Percentiles rank a stretch among this genome's conserved stretches.
Conservation (phyloP, 106 monocot genomes). For the Dioscorea alata region DNA sequence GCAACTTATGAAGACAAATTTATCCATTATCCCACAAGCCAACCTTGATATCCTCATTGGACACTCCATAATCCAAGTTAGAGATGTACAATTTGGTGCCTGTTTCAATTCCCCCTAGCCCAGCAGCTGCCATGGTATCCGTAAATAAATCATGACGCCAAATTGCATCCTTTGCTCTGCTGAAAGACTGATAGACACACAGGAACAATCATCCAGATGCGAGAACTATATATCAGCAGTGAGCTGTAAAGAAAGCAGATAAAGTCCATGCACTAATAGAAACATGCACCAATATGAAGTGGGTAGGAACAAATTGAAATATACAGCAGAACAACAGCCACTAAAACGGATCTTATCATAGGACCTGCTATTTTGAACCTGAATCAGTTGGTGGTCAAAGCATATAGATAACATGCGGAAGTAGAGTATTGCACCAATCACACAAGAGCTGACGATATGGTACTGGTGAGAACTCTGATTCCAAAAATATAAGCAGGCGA, state of each 20-base stretch:
- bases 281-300: too few species aligned
- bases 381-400: conserved; percentile 12
- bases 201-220: conserved; percentile 28
- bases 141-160: conserved; percentile 74
- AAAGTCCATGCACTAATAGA: too few species aligned
- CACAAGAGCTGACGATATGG: conserved; percentile 22
- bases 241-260: conserved; percentile 7
- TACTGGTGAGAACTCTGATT: conserved; percentile 30
- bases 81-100: conserved; percentile 92
- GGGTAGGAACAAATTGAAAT: not conserved
- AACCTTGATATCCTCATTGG: conserved; percentile 98
- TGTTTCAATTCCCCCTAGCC: conserved; percentile 47
- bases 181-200: conserved; percentile 69
- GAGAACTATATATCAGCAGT: conserved; percentile 23
- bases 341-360: not conserved
- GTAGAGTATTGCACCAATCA: conserved; percentile 41
- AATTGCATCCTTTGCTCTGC: conserved; percentile 56
- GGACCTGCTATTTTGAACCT: not conserved
- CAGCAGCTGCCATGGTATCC: conserved; percentile 69
- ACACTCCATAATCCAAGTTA: conserved; percentile 93
- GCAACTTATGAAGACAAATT: not conserved
- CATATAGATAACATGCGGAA: conserved; percentile 32
- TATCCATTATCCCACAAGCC: conserved; percentile 8
- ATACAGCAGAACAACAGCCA: conserved; percentile 12
- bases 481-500: conserved; percentile 10